Evolutionary conservation across 2,329 filamentous ascomycete species (phyloP).

Genomic region (Westerdykella aurantiaca): DNA sequence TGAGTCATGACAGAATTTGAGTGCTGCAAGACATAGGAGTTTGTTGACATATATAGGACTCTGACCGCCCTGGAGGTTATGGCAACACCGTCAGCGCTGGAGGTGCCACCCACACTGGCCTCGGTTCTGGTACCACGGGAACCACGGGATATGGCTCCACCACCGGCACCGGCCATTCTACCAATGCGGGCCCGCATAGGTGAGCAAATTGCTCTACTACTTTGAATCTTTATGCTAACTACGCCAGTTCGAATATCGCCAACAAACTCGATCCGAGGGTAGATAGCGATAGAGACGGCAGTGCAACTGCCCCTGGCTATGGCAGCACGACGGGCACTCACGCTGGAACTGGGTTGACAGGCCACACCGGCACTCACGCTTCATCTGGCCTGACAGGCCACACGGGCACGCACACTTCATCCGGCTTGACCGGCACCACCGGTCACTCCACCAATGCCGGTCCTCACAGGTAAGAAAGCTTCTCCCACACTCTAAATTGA

Average conservation of each 20-base stretch:
- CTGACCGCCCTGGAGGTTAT: conserved; percentile 17
- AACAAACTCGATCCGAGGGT: conserved; percentile 8
- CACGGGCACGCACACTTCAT: background rate
- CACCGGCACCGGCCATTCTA: conserved; percentile 1
- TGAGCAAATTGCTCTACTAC: background rate
- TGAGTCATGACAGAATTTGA: too few species aligned
- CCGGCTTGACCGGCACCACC: conserved; percentile 4
- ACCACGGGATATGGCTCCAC: background rate
- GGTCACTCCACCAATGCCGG: conserved; percentile 3
- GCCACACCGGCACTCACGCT: too few species aligned
- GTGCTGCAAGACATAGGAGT: background rate
- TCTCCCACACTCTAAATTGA: too few species aligned
- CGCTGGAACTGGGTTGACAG: background rate
- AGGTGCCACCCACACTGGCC: background rate
- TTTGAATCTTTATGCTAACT: conserved; percentile 1
- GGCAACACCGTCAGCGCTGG: conserved; percentile 11
- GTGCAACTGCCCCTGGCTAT: background rate
- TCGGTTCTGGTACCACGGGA: conserved; percentile 1
- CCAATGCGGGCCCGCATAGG: conserved; percentile 4
- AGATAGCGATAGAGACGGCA: background rate
- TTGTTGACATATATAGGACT: conserved; percentile 9
- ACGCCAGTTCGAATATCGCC: conserved; percentile 2
- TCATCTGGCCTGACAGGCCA: background rate
- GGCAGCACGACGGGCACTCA: too few species aligned
- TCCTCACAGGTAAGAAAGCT: conserved; percentile 8